A percentile compares a stretch with the other conserved stretches of the same genome.
Conservation (phyloP, 2,329 filamentous ascomycete species). For the Neofusicoccum cordaticola region DNA sequence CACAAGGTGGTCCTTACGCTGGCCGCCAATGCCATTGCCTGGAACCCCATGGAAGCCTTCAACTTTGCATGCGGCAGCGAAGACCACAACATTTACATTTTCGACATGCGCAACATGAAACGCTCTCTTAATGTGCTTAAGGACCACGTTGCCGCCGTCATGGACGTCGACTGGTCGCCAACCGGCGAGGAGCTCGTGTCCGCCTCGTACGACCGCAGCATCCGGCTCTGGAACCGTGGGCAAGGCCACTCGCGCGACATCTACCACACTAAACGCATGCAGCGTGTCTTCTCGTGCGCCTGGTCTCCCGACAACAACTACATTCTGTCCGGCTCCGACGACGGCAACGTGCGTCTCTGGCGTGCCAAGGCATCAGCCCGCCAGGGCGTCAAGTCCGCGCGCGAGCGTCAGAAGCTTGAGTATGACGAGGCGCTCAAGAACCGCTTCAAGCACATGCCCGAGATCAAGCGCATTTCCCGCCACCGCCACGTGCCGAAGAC, state of each 20-base stretch:
- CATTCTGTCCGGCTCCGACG: constrained; percentile 85
- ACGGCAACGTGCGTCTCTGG: constrained; percentile 90
- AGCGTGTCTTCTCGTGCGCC: constrained; percentile 79
- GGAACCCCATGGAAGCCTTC: constrained; percentile 97
- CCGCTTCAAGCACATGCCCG: constrained; percentile 88
- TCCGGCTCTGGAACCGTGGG: constrained; percentile 79
- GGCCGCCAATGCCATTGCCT: constrained; percentile 77
- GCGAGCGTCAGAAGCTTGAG: constrained; percentile 83
- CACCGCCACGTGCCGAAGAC: constrained; percentile 90
- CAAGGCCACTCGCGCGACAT: constrained; percentile 85
- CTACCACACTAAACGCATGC: constrained; percentile 98
- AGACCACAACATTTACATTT: constrained; percentile 89
- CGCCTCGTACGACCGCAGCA: constrained; percentile 82
- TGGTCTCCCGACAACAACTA: constrained; percentile 91
- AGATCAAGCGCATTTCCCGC: constrained; percentile 83
- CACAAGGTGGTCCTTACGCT: constrained; percentile 79
- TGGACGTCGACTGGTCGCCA: constrained; percentile 94
- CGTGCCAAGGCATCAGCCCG: constrained; percentile 79
- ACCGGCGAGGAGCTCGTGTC: constrained; percentile 92
- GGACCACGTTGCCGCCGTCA: constrained; percentile 86
- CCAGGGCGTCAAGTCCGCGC: constrained; percentile 79
- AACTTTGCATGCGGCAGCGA: constrained; percentile 92
- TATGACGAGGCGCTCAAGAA: constrained; percentile 84
- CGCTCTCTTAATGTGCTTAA: constrained; percentile 86
- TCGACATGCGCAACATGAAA: constrained; percentile 90